Conservation (phyloP, 129 eudicot genomes). For the Chrysanthemum makinoi region DNA sequence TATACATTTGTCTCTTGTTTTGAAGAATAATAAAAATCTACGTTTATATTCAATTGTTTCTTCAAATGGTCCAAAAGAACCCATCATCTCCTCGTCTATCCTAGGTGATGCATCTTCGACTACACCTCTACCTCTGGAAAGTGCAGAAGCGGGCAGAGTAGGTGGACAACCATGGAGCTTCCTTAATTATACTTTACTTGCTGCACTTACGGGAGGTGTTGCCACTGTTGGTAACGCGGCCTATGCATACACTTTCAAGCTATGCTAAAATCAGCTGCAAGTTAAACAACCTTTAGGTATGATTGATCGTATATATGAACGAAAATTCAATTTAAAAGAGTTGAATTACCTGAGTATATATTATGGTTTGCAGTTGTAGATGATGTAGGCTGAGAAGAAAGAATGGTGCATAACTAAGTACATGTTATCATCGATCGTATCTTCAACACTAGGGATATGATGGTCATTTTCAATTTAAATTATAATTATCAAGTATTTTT, state of each 20-base stretch:
- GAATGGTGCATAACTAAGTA: too few species aligned
- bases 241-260: conserved; percentile 23
- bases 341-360: too few species aligned
- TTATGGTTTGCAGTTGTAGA: too few species aligned
- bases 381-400: too few species aligned
- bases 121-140: conserved; percentile 25
- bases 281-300: too few species aligned
- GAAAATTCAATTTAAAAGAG: too few species aligned
- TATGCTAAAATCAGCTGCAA: too few species aligned
- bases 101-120: neutral
- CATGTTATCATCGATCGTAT: too few species aligned
- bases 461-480: too few species aligned
- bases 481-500: too few species aligned
- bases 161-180: conserved; percentile 47
- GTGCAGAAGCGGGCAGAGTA: conserved; percentile 24
- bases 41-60: conserved; percentile 39
- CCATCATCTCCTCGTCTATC: conserved; percentile 36
- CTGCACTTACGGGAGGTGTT: conserved; percentile 58
- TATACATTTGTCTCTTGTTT: conserved; percentile 17
- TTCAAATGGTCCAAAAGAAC: conserved; percentile 48
- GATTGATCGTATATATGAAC: too few species aligned
- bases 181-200: conserved; percentile 51
- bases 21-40: conserved; percentile 31
- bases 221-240: conserved; percentile 76
- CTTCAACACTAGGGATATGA: too few species aligned